phyloP scores from a whole-genome alignment of 2,329 filamentous ascomycete species.

The Elsinoe perseae region DNA sequence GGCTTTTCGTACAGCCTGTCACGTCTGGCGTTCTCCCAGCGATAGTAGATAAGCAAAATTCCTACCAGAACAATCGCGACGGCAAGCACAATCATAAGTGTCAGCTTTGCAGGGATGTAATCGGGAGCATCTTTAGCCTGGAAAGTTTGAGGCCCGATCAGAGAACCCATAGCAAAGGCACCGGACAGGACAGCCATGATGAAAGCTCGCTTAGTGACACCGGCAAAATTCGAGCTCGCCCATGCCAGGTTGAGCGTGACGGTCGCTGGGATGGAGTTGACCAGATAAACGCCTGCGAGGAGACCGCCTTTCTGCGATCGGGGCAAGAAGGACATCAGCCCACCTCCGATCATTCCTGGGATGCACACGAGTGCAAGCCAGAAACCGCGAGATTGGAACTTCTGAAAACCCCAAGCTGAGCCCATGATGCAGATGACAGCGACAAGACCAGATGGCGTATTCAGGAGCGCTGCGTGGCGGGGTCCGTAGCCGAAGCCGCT shows the following conservation, averaged over 20 bases:
- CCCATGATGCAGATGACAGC: conserved; percentile 47
- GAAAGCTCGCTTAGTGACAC: conserved; percentile 28
- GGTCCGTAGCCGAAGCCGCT: conserved; percentile 40
- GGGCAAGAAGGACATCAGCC: conserved; percentile 44
- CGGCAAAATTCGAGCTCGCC: conserved; percentile 40
- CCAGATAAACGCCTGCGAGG: conserved; percentile 29
- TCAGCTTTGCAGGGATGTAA: conserved; percentile 35
- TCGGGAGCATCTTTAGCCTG: conserved; percentile 27
- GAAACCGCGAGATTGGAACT: conserved; percentile 43
- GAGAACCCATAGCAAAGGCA: conserved; percentile 26
- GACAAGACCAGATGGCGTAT: conserved; percentile 47
- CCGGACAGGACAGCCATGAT: conserved; percentile 7
- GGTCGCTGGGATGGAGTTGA: conserved; percentile 27
- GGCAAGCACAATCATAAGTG: conserved; percentile 21
- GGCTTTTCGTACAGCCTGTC: conserved; percentile 15
- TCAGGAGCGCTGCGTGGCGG: conserved; percentile 44
- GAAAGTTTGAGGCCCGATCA: conserved; percentile 33
- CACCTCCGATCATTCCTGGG: conserved; percentile 41
- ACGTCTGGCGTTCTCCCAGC: conserved; percentile 32
- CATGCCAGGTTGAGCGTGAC: conserved; percentile 30
- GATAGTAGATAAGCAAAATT: conserved; percentile 41
- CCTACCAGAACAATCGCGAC: conserved; percentile 30
- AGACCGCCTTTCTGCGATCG: background rate
- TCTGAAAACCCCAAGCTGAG: conserved; percentile 42
- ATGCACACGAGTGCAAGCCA: conserved; percentile 45